Base-by-base conservation (phyloP, 345 rosid species). In the Nasturtium officinale region DNA sequence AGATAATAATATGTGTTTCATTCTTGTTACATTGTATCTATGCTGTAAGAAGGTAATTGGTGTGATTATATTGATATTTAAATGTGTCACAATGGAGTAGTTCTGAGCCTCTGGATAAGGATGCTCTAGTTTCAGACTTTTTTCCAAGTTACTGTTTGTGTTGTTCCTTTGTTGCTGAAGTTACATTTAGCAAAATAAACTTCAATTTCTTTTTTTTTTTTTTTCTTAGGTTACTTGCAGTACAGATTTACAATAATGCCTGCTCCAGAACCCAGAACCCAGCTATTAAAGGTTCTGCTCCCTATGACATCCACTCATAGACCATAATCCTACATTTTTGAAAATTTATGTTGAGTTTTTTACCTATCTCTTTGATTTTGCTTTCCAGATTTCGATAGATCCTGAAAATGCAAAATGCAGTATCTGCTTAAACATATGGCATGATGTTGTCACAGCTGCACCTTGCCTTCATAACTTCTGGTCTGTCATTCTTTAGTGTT, bases 391-490 rank as follows among this genome's bases (percentile, higher is more conserved):
- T 61, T 72, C 80, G 28, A 63, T 91, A 65, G 96, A 89, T 69
- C 72, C 82, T 46, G 96, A 91, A 51, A 82, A 88, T 75, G 92
- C 91, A 69, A 94, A 86, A 73, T 94, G 98, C 84, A 81, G 97
- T 78, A 91, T 94, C 62, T 94, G 98, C 83, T 84, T 91, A 80
- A 94, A 85, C 72, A 73, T 91, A 64, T 94, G 97, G 97, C 95
- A 94, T 65, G 92, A 94, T 78, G 97, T 88, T 77, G 89, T 94
- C 65, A 91, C 96, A 32, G 86, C 83, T 81, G 96, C 90, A 40
- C 98, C 98, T 64, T 94, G 98, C 84, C 88, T 94, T 66, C 98
- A 94, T 78, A 94, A 88, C 73, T 94, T 94, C 80, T 91, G 96
- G 98, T 89, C 32, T 65, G 88, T 62, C 16, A 23, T 77, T 71